Percentiles rank a stretch among this genome's conserved stretches.
These are phyloP conservation scores for Raffaelea arxii DNA, from an alignment of 2,329 filamentous ascomycete genomes.

Conservation along the genomic window DNA sequence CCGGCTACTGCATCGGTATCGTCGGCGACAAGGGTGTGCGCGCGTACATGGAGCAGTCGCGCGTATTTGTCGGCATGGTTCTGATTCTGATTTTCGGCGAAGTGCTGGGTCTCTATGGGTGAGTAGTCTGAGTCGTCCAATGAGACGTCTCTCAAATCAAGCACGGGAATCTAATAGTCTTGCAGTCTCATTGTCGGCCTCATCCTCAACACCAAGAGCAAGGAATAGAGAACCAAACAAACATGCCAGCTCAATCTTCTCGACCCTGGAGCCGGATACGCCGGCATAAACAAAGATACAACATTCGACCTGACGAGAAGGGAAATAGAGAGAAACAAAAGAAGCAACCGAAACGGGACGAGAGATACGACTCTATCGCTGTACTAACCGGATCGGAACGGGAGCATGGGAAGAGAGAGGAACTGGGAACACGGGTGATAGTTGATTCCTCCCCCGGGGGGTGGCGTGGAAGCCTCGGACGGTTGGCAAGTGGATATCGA, in stretches of 20 bases:
- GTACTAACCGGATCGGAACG: no score
- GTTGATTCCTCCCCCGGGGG: no score
- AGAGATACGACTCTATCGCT: not conserved
- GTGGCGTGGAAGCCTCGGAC: no score
- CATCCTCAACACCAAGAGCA: constrained; percentile 83
- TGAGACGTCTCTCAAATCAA: no score
- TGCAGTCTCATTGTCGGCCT: constrained; percentile 79
- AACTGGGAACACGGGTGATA: no score
- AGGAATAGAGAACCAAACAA: constrained; percentile 32
- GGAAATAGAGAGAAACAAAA: not conserved
- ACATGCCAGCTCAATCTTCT: not conserved
- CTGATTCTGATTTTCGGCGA: constrained; percentile 97
- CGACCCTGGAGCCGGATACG: no score
- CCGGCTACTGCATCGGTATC: constrained; percentile 91
- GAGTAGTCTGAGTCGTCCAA: constrained; percentile 32
- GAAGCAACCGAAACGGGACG: not conserved
- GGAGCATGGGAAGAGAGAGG: not conserved
- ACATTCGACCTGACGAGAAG: not conserved
- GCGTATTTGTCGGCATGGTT: constrained; percentile 98
- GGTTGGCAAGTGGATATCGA: no score
- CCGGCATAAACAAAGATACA: no score
- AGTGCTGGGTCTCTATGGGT: constrained; percentile 95
- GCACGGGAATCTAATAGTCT: no score
- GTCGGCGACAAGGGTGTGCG: constrained; percentile 92
- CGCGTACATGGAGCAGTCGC: constrained; percentile 90